A percentile compares a stretch with the other conserved stretches of the same genome.
phyloP scores from a whole-genome alignment of 495 filamentous ascomycete genomes.

The Xylaria longipes region DNA sequence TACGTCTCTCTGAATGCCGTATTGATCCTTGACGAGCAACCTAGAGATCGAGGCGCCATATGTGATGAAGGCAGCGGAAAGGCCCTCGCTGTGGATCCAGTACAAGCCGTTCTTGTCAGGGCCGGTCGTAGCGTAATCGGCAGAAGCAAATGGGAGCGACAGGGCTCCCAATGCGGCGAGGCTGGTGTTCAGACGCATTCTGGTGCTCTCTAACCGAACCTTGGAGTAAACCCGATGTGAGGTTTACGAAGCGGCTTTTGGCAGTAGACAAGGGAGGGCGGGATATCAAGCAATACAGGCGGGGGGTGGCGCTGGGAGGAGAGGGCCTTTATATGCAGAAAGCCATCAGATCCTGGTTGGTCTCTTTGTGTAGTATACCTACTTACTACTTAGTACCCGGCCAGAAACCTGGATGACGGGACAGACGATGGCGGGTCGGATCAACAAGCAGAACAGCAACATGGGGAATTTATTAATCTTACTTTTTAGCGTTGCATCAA shows the following conservation, averaged over 20 bases:
- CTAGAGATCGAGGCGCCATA: constrained; percentile 82
- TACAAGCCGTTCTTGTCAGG: constrained; percentile 66
- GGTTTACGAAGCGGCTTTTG: background rate
- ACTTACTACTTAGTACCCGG: background rate
- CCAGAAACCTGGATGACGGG: background rate
- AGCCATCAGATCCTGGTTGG: background rate
- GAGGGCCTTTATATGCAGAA: constrained; percentile 13
- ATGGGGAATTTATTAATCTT: constrained; percentile 38
- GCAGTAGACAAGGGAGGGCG: background rate
- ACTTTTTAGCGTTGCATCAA: constrained; percentile 26
- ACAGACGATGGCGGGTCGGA: constrained; percentile 17
- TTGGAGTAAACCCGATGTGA: background rate
- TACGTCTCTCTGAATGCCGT: constrained; percentile 69
- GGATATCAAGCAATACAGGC: constrained; percentile 5
- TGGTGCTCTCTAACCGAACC: constrained; percentile 6
- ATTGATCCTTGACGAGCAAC: constrained; percentile 73
- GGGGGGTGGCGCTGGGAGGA: background rate
- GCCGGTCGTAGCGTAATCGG: constrained; percentile 31
- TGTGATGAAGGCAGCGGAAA: constrained; percentile 75
- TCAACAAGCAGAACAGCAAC: constrained; percentile 34
- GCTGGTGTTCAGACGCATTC: constrained; percentile 38
- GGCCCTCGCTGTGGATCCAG: constrained; percentile 73
- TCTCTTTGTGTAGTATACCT: background rate
- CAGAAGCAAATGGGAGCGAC: constrained; percentile 35
- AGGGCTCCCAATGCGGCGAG: constrained; percentile 38